Evolutionary conservation across 371 early-diverging fungal genomes (phyloP), one percentile per base, ranked within the genome.

Genomic region (Haplosporangium sp.): DNA sequence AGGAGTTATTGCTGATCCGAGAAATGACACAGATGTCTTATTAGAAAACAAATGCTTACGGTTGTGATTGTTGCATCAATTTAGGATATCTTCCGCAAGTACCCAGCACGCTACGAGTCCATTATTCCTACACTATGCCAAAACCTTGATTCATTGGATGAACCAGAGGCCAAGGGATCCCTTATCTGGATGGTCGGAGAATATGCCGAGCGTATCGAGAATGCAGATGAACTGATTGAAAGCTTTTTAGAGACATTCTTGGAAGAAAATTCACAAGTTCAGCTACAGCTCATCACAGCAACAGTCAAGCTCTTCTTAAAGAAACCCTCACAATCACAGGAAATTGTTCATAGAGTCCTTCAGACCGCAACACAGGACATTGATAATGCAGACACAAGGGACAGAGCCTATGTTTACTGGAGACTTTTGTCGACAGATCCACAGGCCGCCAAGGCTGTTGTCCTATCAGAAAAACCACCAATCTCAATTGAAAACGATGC

Each of bases 381-480:
- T 13, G 98, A 97, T 68, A 97, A 98, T 84, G 98, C 99, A 5
- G 98, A 98, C 84, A 90, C 98, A 61, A 92, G 99, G 61, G 99
- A 99, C 82, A 92, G 99, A 50, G 99, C 97, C 9, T 98, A 94
- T 75, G 94, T 99, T 64, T 99, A 99, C 84, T 98, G 99, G 98
- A 88, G 99, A 45, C 85, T 99, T 63, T 84, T 99, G 19, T 96
- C 97, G 5, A 94, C 96, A 4, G 95, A 96, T 76, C 98, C 98
- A 39, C 84, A 88, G 44, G 90, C 89, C 7, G 92, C 92, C 38
- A 93, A 90, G 85, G 88, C 90, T 61, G 86, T 94, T 20, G 91
- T 96, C 5, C 85, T 97, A 13, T 92, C 96, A 2, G 96, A 97
- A 61, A 96, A 96, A 74, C 97, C 98, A 4, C 94, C 96, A 58